Base-by-base conservation (phyloP, 73 alveolate species). In the Tetrahymena thermophila region DNA sequence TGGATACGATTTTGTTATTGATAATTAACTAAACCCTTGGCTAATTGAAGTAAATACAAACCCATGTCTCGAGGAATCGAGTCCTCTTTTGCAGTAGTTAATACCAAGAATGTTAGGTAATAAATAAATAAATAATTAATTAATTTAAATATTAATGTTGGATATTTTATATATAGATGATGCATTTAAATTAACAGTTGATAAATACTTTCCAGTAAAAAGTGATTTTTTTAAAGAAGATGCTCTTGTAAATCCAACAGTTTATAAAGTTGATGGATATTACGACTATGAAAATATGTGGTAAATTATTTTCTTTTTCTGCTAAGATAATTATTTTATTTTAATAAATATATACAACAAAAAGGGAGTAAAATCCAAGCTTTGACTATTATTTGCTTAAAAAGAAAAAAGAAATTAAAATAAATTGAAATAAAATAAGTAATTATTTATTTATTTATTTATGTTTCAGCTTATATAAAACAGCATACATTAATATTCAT, bases 31-130 rank as follows among this genome's bases (percentile, higher is more conserved):
- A 84, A 97, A 98, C 56, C 98, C 99, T 7, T 98, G 98, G 99
- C 96, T 98, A 28, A 97, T 98, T 34, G 99, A 98, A 94, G 98
- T 98, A 35, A 98, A 98, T 96, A 98, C 99, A n/a, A 98, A 98
- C 95, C 99, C 99, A 11, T 98, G 99, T 94, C 85, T 98, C 35
- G 99, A 98, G 94, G 98, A 97, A 94, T 96, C 99, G 34, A 95
- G 98, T 93, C 97, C 97, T 15, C 94, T 98, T 35, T 96, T 98
- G 55, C 95, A 96, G 95, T 96, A 95, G 96, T 56, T 97, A n/a
- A 93, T 98, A 55, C 99, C 99, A 34, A 96, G 99, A 97, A 97
- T 98, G 99, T 95, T 98, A n/a, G 99, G 97, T 95, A 95, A 4
- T 11, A 21, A 57, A 3, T 57, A 8, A n/a, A 55, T 55, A 15